Conservation (phyloP, 768 basidiomycete species). For the Ephemerocybe angulata region DNA sequence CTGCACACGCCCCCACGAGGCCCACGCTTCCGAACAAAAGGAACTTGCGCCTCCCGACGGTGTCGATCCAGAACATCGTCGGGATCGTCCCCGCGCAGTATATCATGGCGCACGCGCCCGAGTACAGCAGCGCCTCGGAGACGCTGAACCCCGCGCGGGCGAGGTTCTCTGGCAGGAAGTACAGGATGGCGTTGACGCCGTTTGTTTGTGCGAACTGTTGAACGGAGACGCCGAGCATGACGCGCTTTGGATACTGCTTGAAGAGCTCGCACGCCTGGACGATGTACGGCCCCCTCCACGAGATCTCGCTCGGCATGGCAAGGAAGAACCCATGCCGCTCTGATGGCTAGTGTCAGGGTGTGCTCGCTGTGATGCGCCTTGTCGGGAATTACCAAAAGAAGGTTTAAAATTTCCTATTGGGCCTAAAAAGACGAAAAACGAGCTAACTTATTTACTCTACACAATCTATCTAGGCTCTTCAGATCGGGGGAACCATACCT, state of each 20-base stretch:
- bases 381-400: no score
- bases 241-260: slow-evolving; percentile 45
- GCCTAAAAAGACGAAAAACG: no score
- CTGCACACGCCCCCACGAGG: slow-evolving; percentile 41
- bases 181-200: slow-evolving; percentile 55
- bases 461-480: no score
- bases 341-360: no score
- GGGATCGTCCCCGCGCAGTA: slow-evolving; percentile 51
- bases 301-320: slow-evolving; percentile 39
- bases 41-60: slow-evolving; percentile 47
- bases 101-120: slow-evolving; percentile 43
- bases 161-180: slow-evolving; percentile 53
- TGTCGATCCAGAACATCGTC: slow-evolving; percentile 52
- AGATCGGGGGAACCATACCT: no score
- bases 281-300: slow-evolving; percentile 56
- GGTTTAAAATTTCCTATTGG: no score
- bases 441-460: no score
- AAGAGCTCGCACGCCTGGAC: slow-evolving; percentile 53
- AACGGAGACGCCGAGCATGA: slow-evolving; percentile 48
- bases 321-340: slow-evolving; percentile 50
- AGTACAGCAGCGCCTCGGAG: slow-evolving; percentile 41
- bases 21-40: slow-evolving; percentile 44
- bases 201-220: slow-evolving; percentile 57
- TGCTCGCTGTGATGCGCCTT: no score
- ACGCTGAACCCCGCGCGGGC: slow-evolving; percentile 47